Evolutionary conservation across 192 early-diverging fungal species (phyloP).

Genomic region (Spizellomyces sp.): DNA sequence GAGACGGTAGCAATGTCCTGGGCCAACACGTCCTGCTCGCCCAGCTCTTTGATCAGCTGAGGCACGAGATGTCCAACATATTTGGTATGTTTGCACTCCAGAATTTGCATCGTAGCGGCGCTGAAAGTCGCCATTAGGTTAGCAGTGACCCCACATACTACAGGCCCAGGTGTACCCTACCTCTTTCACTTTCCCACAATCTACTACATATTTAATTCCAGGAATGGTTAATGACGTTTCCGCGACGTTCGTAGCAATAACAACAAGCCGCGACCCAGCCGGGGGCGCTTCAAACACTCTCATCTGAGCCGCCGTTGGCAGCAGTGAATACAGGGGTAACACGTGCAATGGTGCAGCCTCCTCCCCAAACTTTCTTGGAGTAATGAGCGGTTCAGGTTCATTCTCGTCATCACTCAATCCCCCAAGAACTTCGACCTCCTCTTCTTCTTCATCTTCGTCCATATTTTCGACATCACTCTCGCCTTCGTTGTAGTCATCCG

Average conservation of each 20-base stretch:
- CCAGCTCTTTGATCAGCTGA: slow-evolving; percentile 94
- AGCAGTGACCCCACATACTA: too few species aligned
- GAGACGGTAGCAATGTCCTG: slow-evolving; percentile 96
- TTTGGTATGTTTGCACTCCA: slow-evolving; percentile 86
- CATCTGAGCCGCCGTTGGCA: slow-evolving; percentile 90
- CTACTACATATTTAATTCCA: slow-evolving; percentile 92
- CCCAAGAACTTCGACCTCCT: slow-evolving; percentile 58
- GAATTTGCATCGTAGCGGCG: slow-evolving; percentile 82
- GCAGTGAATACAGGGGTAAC: slow-evolving; percentile 94
- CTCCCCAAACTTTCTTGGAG: slow-evolving; percentile 1
- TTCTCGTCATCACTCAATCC: slow-evolving; percentile 58
- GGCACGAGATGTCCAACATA: slow-evolving; percentile 93
- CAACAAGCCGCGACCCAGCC: slow-evolving; percentile 83
- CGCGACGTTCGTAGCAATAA: slow-evolving; percentile 98
- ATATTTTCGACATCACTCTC: slow-evolving; percentile 24
- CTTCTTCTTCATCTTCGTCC: slow-evolving; percentile 72
- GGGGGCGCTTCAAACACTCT: slow-evolving; percentile 89
- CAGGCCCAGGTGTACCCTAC: too few species aligned
- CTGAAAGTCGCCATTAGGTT: slow-evolving; percentile 25
- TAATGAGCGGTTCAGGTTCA: slow-evolving; percentile 43
- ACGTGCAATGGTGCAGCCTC: slow-evolving; percentile 76
- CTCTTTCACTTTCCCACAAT: slow-evolving; percentile 87
- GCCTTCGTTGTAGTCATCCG: slow-evolving; percentile 64
- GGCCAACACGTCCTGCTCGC: slow-evolving; percentile 93
- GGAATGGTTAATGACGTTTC: slow-evolving; percentile 98